Evolutionary conservation across 163 green algal species (phyloP).

Genomic region (Picocystis sp.): DNA sequence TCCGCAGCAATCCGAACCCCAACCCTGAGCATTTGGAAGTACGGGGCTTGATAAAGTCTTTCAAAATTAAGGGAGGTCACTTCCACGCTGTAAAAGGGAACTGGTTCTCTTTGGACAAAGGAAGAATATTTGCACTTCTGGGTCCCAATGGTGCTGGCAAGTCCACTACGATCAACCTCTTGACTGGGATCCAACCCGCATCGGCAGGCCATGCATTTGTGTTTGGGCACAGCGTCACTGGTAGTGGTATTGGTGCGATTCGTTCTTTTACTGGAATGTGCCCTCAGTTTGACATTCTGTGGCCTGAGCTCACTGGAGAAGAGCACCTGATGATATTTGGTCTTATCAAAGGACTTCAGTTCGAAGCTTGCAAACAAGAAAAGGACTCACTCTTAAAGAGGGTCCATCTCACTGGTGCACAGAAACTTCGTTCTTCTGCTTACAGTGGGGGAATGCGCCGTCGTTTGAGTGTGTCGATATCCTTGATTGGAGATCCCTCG

Average conservation of each 20-base stretch:
- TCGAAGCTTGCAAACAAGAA: neutral
- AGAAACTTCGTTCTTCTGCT: neutral
- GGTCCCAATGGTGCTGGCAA: conserved; percentile 60
- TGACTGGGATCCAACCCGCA: conserved; percentile 32
- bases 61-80: neutral
- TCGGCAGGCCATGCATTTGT: conserved; percentile 59
- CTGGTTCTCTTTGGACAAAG: conserved; percentile 61
- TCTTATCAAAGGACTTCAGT: conserved; percentile 40
- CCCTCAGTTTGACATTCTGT: conserved; percentile 76
- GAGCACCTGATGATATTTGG: conserved; percentile 67
- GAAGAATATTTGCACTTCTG: conserved; percentile 76
- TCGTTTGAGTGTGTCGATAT: conserved; percentile 57
- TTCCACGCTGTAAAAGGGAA: conserved; percentile 64
- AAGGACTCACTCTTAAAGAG: conserved; percentile 30
- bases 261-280: conserved; percentile 49
- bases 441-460: conserved; percentile 54
- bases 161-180: conserved; percentile 72
- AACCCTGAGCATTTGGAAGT: neutral
- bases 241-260: conserved; percentile 33
- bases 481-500: conserved; percentile 38
- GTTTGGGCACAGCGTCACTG: conserved; percentile 45
- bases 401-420: conserved; percentile 8
- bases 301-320: conserved; percentile 44
- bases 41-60: neutral
- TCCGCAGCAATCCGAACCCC: neutral